Base-by-base conservation (phyloP, 768 basidiomycete species). In the Plicaturopsis crispa region DNA sequence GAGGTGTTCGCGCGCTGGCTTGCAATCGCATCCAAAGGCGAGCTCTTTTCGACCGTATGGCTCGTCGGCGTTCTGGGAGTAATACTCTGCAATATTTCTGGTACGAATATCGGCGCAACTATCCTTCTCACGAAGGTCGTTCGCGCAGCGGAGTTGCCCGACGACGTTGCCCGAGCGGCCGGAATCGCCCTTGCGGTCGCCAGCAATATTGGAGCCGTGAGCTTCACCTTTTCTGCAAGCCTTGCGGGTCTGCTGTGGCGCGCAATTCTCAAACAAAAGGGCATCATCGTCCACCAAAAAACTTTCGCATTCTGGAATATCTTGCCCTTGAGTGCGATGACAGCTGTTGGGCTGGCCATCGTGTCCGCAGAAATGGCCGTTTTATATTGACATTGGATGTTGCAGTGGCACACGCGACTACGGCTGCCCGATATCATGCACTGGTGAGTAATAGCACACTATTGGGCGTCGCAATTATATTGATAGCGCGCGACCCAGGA, bases 91-190 rank as follows among this genome's bases (percentile, higher is more conserved):
- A 88, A 90, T 50, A 61, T 88, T 36, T 77, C 83, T 13, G 89
- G 90, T 0, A 93, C 90, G 5, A 93, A 93, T 60, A 93, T 93
- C 39, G 89, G 89, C 24, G 84, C 86, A 3, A 90, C 87, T 4
- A 92, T 97, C 54, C 72, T 96, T 22, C 73, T 93, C 12, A 84
- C 88, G 21, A 81, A 91, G 45, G 71, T 90, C 28, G 69, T 88
- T 5, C 76, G 75, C 31, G 70, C 69, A 2, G 67, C 75, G 1
- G 50, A 57, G 14, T 57, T 72, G 4, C 54, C 63, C 14, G 38
- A 49, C 5, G 48, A 55, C 41, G 61, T 50, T 33, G 44, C 57
- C n/a, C 68, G 73, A 13, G 79, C 73, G 1, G 82, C 79, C 1
- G 78, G 73, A 1, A 73, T 80, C 34, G 73, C 89, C 0, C 72